Evolutionary conservation across 2,329 filamentous ascomycete genomes (phyloP), one percentile per base, ranked within the genome.

Genomic region (Pyrenophora seminiperda): DNA sequence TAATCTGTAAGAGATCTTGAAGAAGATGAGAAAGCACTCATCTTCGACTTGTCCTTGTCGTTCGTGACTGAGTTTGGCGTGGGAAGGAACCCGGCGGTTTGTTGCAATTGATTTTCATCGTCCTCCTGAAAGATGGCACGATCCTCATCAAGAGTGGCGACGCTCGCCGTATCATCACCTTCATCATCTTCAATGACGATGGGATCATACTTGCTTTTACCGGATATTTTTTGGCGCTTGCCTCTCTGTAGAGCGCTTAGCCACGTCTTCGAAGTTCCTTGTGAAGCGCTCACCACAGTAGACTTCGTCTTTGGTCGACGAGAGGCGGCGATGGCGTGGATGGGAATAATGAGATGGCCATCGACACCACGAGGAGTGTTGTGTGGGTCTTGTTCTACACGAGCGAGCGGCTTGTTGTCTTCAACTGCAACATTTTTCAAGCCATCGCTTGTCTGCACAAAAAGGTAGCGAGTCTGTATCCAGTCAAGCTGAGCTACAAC

Each of bases 401-500:
- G 57, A 10, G 69, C 58, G 9, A 62, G 44, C 2, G 70, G 67
- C 39, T 62, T 63, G 1, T 48, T 51, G 20, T 60, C 56, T 18
- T 61, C 7, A 32, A 17, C 14, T 7, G 37, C 34, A 7, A 24
- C 7, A 24, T 24, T 7, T 2, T 7, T 5, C 7, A 27, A n/a
- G 29, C 41, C 51, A 1, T 37, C 22, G 7, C 40, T 42, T 9
- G 58, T 62, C 39, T 65, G 66, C 32, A 89, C 83, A 59, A 96
- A 89, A 1, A 97, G 79, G 71, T 95, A 96, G 34, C 91, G 83
- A 19, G 90, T 91, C 65, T 95, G 91, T 51, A 96, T 91, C 92
- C 92, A 97, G 63, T 95, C 87, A 7, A 88, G 75, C 36, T 91
- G 78, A 19, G 82, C 70, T 1, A 96, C 85, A 7, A 96, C 92